These are phyloP conservation scores for Austroboletus rostrupii DNA, from an alignment of 1,284 basidiomycete genomes.

Conservation along the genomic window DNA sequence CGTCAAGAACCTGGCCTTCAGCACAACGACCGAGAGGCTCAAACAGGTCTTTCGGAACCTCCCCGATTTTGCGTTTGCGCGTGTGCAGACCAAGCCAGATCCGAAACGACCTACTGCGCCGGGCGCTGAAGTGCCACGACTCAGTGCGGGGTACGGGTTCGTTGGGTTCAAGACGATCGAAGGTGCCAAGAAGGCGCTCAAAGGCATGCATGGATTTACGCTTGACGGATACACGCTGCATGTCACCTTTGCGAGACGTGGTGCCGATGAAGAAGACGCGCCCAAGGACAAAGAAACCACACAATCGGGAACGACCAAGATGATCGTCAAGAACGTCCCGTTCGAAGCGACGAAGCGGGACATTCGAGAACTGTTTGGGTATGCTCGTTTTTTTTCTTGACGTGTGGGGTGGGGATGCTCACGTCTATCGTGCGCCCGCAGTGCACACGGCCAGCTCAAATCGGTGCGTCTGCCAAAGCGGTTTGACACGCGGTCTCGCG, in stretches of 20 bases:
- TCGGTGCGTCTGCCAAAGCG: constrained; percentile 87
- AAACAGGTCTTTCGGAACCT: constrained; percentile 71
- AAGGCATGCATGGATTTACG: constrained; percentile 76
- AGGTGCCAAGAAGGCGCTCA: constrained; percentile 73
- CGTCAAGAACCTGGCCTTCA: constrained; percentile 91
- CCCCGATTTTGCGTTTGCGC: constrained; percentile 82
- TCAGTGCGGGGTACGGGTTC: constrained; percentile 62
- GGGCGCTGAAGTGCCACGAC: constrained; percentile 41
- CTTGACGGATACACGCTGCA: constrained; percentile 85
- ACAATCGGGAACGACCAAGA: constrained; percentile 51
- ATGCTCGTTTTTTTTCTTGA: too few relatives aligned
- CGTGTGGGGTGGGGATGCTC: too few relatives aligned
- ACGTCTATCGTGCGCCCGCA: constrained; percentile 35
- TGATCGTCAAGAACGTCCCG: too few relatives aligned
- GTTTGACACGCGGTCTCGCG: constrained; percentile 80
- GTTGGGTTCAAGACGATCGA: constrained; percentile 58
- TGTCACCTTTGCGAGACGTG: constrained; percentile 86
- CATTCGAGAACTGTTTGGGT: too few relatives aligned
- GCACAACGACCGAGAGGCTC: constrained; percentile 79
- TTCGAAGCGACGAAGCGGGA: too few relatives aligned
- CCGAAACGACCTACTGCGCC: constrained; percentile 58
- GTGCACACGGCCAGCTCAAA: constrained; percentile 88
- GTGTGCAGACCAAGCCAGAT: constrained; percentile 89
- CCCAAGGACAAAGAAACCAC: constrained; percentile 41
- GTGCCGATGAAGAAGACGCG: constrained; percentile 63